phyloP scores from a whole-genome alignment of 345 rosid species.

The Syzygium aromaticum region DNA sequence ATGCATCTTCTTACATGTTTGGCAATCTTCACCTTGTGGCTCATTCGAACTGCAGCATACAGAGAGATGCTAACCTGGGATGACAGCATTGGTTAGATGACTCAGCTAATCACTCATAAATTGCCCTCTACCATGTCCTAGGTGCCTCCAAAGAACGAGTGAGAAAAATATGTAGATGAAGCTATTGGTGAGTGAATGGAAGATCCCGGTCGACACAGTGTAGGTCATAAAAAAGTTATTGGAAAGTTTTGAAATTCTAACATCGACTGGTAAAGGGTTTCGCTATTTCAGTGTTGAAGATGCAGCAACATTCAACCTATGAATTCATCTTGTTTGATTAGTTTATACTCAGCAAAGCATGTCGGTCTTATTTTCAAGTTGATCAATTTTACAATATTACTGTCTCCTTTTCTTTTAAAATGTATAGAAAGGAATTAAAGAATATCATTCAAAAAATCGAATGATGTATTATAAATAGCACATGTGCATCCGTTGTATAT shows the following conservation, averaged over 20 bases:
- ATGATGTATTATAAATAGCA: background rate
- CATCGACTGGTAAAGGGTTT: background rate
- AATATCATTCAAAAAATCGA: background rate
- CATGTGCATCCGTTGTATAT: background rate
- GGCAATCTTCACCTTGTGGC: background rate
- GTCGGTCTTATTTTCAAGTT: background rate
- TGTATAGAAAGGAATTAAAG: background rate
- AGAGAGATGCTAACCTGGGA: background rate
- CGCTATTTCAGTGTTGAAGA: background rate
- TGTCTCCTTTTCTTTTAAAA: background rate
- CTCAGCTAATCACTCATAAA: background rate
- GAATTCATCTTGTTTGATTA: background rate
- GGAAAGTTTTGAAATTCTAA: background rate
- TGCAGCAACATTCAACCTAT: background rate
- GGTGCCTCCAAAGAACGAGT: background rate
- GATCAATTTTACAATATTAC: background rate
- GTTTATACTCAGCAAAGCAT: background rate
- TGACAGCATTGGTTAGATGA: background rate
- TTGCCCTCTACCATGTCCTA: background rate
- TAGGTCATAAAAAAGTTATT: background rate
- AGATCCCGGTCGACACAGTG: rapidly evolving
- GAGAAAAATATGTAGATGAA: background rate
- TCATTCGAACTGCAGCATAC: background rate
- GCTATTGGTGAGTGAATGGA: background rate
- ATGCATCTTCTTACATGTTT: background rate